These are phyloP conservation scores for Coemansia reversa DNA, from an alignment of 192 early-diverging fungal species.

Conservation along the genomic window DNA sequence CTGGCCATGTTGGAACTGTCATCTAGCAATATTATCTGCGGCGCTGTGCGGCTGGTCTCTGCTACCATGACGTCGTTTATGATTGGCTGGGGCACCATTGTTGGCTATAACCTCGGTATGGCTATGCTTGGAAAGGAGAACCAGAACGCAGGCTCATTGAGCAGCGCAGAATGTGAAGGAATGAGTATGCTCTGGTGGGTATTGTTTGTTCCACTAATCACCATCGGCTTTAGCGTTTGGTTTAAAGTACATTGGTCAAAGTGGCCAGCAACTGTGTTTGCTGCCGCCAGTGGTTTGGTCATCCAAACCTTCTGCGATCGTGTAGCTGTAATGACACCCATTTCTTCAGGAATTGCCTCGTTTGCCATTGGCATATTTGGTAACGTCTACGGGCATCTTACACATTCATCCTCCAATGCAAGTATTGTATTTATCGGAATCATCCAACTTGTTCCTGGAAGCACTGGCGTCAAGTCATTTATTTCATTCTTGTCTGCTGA, in stretches of 20 bases:
- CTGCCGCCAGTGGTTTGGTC: conserved; percentile 64
- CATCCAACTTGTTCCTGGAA: conserved; percentile 75
- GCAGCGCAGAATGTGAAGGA: conserved; percentile 14
- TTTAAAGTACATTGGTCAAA: conserved; percentile 58
- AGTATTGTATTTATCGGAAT: conserved; percentile 73
- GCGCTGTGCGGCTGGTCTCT: conserved; percentile 72
- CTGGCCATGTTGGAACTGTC: conserved; percentile 77
- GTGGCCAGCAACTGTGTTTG: conserved; percentile 65
- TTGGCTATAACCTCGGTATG: conserved; percentile 58
- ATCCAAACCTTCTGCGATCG: conserved; percentile 59
- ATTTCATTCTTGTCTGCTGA: conserved; percentile 60
- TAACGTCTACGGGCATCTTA: conserved; percentile 70
- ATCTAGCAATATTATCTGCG: conserved; percentile 79
- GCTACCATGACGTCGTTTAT: conserved; percentile 75
- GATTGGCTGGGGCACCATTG: conserved; percentile 64
- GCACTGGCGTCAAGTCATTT: conserved; percentile 61
- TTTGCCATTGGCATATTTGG: conserved; percentile 75
- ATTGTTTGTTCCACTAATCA: conserved; percentile 54
- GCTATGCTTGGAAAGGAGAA: conserved; percentile 50
- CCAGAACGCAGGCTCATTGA: conserved; percentile 10
- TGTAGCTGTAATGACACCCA: conserved; percentile 52
- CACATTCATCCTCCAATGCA: conserved; percentile 59
- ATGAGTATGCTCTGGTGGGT: conserved; percentile 52
- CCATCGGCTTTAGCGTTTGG: conserved; percentile 55
- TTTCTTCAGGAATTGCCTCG: conserved; percentile 62